Conservation (phyloP, 306 rosid species). For the Comarum palustre region DNA sequence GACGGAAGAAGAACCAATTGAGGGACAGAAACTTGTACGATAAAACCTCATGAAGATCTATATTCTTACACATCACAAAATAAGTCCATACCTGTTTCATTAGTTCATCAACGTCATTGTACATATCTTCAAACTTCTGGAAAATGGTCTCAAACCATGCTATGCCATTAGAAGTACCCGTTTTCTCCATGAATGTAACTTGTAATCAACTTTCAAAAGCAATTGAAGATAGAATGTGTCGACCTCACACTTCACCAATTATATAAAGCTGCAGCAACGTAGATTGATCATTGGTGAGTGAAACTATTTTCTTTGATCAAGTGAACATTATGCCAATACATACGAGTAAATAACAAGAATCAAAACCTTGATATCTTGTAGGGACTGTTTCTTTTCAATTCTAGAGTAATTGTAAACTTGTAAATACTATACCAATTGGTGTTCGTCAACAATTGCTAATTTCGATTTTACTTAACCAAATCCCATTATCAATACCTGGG, state of each 20-base stretch:
- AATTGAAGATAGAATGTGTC: background rate
- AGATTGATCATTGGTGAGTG: background rate
- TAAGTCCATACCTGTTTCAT: conserved; percentile 47
- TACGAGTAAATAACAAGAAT: background rate
- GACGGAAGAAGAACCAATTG: background rate
- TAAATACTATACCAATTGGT: background rate
- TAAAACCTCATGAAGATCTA: background rate
- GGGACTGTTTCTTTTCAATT: background rate
- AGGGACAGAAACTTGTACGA: background rate
- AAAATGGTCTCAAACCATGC: conserved; percentile 57
- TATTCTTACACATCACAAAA: background rate
- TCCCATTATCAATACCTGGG: background rate
- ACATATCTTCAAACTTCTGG: conserved; percentile 64
- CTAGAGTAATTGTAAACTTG: background rate
- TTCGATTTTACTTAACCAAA: background rate
- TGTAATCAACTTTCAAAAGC: background rate
- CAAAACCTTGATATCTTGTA: background rate
- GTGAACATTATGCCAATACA: background rate
- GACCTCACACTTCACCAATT: background rate
- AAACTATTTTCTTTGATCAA: background rate
- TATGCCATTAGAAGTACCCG: conserved; percentile 43
- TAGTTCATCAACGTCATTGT: conserved; percentile 62
- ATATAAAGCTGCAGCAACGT: background rate
- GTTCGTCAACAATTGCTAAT: background rate
- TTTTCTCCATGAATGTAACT: conserved; percentile 9